Evolutionary conservation across 768 basidiomycete species (phyloP), one percentile per base, ranked within the genome.

Genomic region (Lactifluus echinatus): DNA sequence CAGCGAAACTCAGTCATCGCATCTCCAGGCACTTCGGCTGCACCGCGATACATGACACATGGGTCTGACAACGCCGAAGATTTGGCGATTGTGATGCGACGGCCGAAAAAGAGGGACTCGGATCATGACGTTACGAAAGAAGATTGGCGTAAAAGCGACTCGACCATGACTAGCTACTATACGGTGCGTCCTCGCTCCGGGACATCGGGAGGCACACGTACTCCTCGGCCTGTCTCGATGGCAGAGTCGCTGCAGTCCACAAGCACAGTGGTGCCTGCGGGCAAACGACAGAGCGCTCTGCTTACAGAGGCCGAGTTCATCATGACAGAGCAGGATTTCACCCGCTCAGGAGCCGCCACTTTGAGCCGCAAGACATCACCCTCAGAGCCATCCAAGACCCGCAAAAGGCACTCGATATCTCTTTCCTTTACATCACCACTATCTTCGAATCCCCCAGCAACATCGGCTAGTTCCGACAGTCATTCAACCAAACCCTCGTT

Each of bases 121-220:
- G 65, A 65, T 47, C 36, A 51, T 28, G 67, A 66, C 21, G 62
- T 60, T 61, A 64, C 67, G 65, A 89, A 85, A 72, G 88, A 90
- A 61, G 75, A 76, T 31, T 86, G 87, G 84, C 74, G 88, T 65
- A 87, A 86, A 71, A 89, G 87, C 63, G 88, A 91, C 69, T 83
- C 88, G 6, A 89, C 87, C n/a, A 80, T 84, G 66, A 66, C 66
- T 34, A 84, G 86, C 65, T 82, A 84, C 66, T 79, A 79, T 60
- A 89, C 87, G 19, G 79, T 87, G 55, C 79, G 86, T 29, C 79
- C 83, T 34, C 66, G 69, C 15, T 74, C 79, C 12, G 71, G 74
- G 31, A 64, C 68, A 3, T 65, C 72, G 14, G 66, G 65, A 33
- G 75, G 75, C 37, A 68, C 67, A 33, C 77, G 77, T 26, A 73